Percentiles rank a stretch among this genome's conserved stretches.
phyloP scores from a whole-genome alignment of 1,139 yeast species.

The Debaryomyces subglobosus region DNA sequence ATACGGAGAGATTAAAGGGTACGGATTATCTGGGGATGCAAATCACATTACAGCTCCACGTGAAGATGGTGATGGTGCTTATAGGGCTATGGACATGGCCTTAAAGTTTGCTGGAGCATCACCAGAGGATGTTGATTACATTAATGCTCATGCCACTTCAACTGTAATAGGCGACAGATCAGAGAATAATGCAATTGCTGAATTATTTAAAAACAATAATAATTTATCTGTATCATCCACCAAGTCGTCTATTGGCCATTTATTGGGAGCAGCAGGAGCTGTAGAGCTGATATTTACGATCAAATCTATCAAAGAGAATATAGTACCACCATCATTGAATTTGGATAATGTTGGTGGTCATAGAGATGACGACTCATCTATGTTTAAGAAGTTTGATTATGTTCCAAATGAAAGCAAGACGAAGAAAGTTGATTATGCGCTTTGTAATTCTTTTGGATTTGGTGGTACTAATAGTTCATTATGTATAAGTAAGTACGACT shows the following conservation, averaged over 20 bases:
- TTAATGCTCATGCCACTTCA: conserved; percentile 97
- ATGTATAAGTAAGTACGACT: conserved; percentile 22
- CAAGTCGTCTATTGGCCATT: conserved; percentile 92
- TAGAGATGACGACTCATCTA: conserved; percentile 39
- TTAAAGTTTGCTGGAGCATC: conserved; percentile 48
- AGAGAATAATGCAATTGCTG: conserved; percentile 74
- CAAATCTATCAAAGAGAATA: conserved; percentile 57
- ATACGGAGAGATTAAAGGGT: conserved; percentile 82
- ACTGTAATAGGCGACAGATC: conserved; percentile 88
- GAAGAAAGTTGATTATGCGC: conserved; percentile 54
- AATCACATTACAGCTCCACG: conserved; percentile 92
- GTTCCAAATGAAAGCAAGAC: conserved; percentile 52
- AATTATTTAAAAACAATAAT: conserved; percentile 44
- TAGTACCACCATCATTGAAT: conserved; percentile 82
- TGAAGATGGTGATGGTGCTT: conserved; percentile 83
- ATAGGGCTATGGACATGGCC: conserved; percentile 80
- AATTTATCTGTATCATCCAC: conserved; percentile 68
- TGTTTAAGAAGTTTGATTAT: conserved; percentile 58
- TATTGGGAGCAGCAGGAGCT: conserved; percentile 95
- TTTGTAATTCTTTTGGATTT: conserved; percentile 94
- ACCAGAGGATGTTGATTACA: conserved; percentile 61
- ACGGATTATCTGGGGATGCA: conserved; percentile 92
- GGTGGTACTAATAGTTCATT: conserved; percentile 91
- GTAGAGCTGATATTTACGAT: conserved; percentile 87
- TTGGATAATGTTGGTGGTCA: conserved; percentile 56